These are phyloP conservation scores for Nidula niveotomentosa DNA, from an alignment of 1,284 basidiomycete genomes.

Conservation along the genomic window DNA sequence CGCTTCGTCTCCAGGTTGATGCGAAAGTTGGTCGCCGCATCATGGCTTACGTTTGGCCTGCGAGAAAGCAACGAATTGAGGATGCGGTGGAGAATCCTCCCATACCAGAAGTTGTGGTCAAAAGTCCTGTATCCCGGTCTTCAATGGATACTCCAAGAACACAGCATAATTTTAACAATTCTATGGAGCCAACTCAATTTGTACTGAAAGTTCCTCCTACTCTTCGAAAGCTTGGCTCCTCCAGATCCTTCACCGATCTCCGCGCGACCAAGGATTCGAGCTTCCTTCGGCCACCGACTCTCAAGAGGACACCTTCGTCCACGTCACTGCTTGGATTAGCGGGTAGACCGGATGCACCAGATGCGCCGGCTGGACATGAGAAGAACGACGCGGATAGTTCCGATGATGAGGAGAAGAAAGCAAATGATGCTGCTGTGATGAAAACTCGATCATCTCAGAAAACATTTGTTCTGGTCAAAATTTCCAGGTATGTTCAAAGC, in stretches of 20 bases:
- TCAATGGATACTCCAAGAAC: background rate
- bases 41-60: slow-evolving; percentile 89
- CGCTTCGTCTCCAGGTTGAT: slow-evolving; percentile 87
- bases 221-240: slow-evolving; percentile 52
- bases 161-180: slow-evolving; percentile 5
- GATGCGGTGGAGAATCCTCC: slow-evolving; percentile 2
- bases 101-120: slow-evolving; percentile 3
- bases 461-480: slow-evolving; percentile 81
- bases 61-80: slow-evolving; percentile 33
- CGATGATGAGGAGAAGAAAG: slow-evolving; percentile 11
- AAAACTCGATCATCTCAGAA: slow-evolving; percentile 76
- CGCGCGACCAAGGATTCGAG: slow-evolving; percentile 43
- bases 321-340: slow-evolving; percentile 18
- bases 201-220: slow-evolving; percentile 31
- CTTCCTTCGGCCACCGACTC: slow-evolving; percentile 18
- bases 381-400: slow-evolving; percentile 2
- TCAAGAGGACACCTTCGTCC: slow-evolving; percentile 33
- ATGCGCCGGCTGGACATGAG: background rate
- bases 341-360: slow-evolving; percentile 12
- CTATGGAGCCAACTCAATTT: too few relatives aligned
- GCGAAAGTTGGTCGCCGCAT: slow-evolving; percentile 80
- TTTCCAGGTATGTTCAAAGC: slow-evolving; percentile 55
- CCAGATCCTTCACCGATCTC: slow-evolving; percentile 72
- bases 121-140: background rate
- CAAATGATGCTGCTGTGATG: slow-evolving; percentile 71